Percentiles rank a stretch among this genome's conserved stretches.
These are phyloP conservation scores for Microbotryum lychnidis-dioicae DNA, from an alignment of 1,284 basidiomycete genomes.

Conservation along the genomic window DNA sequence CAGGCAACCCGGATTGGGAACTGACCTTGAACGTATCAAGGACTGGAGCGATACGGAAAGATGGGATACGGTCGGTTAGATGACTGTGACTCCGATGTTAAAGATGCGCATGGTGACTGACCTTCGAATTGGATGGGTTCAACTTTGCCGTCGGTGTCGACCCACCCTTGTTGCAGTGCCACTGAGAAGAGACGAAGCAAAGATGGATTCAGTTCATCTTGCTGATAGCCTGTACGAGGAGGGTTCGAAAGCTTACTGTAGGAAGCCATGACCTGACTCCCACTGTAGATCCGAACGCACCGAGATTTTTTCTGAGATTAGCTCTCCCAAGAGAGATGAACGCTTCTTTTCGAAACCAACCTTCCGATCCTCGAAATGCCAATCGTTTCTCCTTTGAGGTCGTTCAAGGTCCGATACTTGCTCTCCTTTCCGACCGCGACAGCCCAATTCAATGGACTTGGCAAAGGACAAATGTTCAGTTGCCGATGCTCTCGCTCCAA, in stretches of 20 bases:
- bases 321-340: background rate
- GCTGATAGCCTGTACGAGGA: too few relatives aligned
- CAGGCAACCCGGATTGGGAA: background rate
- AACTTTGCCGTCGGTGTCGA: slow-evolving; percentile 36
- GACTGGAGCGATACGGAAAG: slow-evolving; percentile 46
- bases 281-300: slow-evolving; percentile 44
- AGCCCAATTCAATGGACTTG: slow-evolving; percentile 26
- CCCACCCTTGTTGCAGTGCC: slow-evolving; percentile 77
- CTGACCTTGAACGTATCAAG: slow-evolving; percentile 68
- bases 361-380: slow-evolving; percentile 87
- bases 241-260: slow-evolving; percentile 46
- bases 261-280: slow-evolving; percentile 87
- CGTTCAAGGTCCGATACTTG: slow-evolving; percentile 60
- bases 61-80: background rate
- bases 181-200: slow-evolving; percentile 37
- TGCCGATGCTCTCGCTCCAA: too few relatives aligned
- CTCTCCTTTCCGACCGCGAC: slow-evolving; percentile 78
- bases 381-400: slow-evolving; percentile 71
- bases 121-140: slow-evolving; percentile 66
- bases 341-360: slow-evolving; percentile 39
- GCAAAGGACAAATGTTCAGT: too few relatives aligned
- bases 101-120: slow-evolving; percentile 35
- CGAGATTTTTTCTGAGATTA: background rate
- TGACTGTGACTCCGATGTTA: background rate
- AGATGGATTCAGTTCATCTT: too few relatives aligned